phyloP scores from a whole-genome alignment of 129 eudicot species.

The Glebionis coronaria region DNA sequence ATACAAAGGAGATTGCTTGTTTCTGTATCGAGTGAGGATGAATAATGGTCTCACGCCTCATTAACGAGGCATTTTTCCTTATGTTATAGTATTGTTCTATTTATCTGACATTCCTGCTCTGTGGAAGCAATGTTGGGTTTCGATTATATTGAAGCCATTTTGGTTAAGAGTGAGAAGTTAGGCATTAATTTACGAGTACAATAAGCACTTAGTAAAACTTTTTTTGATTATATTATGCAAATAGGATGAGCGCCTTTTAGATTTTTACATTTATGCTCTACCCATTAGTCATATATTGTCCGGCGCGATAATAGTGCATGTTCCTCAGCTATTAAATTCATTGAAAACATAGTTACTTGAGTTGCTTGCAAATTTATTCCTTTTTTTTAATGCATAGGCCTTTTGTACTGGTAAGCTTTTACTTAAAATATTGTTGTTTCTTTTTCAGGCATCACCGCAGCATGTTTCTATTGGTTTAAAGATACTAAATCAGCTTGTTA shows the following conservation, averaged over 20 bases:
- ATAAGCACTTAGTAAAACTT: background rate
- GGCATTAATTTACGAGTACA: background rate
- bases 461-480: slow-evolving; percentile 91
- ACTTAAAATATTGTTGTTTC: slow-evolving; percentile 31
- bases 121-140: background rate
- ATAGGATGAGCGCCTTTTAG: background rate
- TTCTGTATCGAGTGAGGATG: too few relatives aligned
- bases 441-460: slow-evolving; percentile 65
- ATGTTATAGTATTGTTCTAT: background rate
- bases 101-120: background rate
- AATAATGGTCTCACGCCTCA: too few relatives aligned
- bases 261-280: background rate
- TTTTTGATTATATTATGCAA: background rate
- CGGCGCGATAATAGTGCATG: background rate
- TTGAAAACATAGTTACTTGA: background rate
- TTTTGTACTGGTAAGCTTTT: slow-evolving; percentile 1
- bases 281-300: background rate
- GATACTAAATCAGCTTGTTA: slow-evolving; percentile 93
- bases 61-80: too few relatives aligned
- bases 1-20: too few relatives aligned
- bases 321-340: background rate
- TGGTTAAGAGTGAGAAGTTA: background rate
- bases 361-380: background rate
- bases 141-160: background rate
- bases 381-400: slow-evolving; percentile 15